Evolutionary conservation across 2,329 filamentous ascomycete species (phyloP).

Genomic region (Arachnomyces sp.): DNA sequence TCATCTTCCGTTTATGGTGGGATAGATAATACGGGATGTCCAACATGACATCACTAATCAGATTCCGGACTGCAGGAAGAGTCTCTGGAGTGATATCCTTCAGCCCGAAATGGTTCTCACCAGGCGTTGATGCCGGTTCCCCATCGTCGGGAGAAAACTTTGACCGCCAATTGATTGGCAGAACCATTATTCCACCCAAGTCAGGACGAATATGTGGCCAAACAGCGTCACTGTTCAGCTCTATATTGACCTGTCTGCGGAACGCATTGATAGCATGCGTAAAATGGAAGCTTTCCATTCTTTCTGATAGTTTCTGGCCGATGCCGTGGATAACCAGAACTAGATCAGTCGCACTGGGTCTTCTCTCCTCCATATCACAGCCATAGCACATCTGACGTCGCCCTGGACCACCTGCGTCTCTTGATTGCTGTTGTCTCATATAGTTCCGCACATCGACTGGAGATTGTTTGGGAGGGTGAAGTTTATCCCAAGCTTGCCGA

Average conservation of each 20-base stretch:
- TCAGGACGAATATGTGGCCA: constrained; percentile 64
- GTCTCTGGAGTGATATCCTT: constrained; percentile 88
- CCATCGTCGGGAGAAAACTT: constrained; percentile 80
- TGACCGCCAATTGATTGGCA: constrained; percentile 91
- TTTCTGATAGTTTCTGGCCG: constrained; percentile 88
- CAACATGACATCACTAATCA: constrained; percentile 96
- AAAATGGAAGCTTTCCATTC: constrained; percentile 94
- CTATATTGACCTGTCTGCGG: constrained; percentile 74
- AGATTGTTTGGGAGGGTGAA: constrained; percentile 50
- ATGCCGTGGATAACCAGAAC: constrained; percentile 92
- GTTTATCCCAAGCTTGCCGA: constrained; percentile 62
- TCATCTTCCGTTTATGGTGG: constrained; percentile 92
- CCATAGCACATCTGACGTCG: constrained; percentile 37
- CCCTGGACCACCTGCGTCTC: constrained; percentile 16
- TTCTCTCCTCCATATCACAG: constrained; percentile 55
- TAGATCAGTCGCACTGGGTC: constrained; percentile 71
- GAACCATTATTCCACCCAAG: constrained; percentile 85
- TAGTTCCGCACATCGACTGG: constrained; percentile 35
- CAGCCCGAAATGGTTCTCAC: constrained; percentile 57
- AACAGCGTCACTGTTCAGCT: constrained; percentile 66
- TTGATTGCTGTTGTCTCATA: constrained; percentile 30
- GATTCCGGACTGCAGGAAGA: constrained; percentile 81
- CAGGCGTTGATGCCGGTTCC: constrained; percentile 42
- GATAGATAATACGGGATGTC: constrained; percentile 98
- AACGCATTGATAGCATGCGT: constrained; percentile 93